Percentiles rank a stretch among this genome's conserved stretches.
Evolutionary conservation across 345 rosid species (phyloP).

Genomic region (Rhodomyrtus tomentosa): DNA sequence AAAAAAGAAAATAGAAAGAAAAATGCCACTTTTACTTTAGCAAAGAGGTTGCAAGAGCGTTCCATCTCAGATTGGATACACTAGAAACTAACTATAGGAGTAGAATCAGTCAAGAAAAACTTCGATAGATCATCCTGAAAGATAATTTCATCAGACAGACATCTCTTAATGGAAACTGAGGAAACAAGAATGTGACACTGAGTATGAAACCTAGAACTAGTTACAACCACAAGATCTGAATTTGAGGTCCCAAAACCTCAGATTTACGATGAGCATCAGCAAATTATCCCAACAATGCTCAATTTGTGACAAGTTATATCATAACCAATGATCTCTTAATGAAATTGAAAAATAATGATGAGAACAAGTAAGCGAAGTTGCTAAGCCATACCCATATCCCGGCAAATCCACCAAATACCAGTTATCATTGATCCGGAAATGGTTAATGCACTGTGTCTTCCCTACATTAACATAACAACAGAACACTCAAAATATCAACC

Average conservation of each 20-base stretch:
- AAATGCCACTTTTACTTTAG: not conserved
- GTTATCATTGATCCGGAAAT: constrained; percentile 74
- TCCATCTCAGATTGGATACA: not conserved
- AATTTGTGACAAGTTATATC: not conserved
- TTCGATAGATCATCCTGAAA: not conserved
- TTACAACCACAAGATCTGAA: not conserved
- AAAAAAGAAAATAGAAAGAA: not conserved
- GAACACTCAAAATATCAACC: not conserved
- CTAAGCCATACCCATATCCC: constrained; percentile 82
- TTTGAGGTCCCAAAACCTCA: not conserved
- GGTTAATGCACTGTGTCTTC: constrained; percentile 97
- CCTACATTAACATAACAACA: constrained; percentile 26
- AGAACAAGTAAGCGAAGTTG: not conserved
- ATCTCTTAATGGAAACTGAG: not conserved
- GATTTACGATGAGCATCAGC: not conserved
- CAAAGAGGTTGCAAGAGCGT: not conserved
- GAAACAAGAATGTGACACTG: not conserved
- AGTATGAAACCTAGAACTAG: not conserved
- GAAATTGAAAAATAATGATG: not conserved
- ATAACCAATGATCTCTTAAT: not conserved
- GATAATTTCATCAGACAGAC: not conserved
- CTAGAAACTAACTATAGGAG: not conserved
- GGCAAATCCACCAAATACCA: constrained; percentile 99
- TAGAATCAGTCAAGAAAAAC: not conserved
- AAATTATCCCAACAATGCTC: not conserved